phyloP scores from a whole-genome alignment of 352 stramenopile genomes.

The Globisporangium cystogenes region DNA sequence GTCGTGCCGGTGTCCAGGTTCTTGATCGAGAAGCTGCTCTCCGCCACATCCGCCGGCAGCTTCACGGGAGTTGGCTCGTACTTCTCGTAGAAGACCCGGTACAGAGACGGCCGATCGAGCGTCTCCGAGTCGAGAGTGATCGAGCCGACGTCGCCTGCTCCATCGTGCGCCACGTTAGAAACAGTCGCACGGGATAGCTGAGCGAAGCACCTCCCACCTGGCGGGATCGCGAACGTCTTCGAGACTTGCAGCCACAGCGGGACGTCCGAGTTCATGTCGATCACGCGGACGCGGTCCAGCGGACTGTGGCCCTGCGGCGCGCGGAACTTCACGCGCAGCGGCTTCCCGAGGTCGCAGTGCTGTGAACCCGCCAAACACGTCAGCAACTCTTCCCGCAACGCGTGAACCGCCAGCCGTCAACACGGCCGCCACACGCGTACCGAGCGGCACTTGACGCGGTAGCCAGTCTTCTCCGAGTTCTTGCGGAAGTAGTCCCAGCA shows the following conservation, averaged over 20 bases:
- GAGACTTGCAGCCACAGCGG: conserved; percentile 82
- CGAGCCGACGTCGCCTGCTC: conserved; percentile 49
- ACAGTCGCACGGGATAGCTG: background rate
- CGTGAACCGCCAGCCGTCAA: too few species aligned
- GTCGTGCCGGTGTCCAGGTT: conserved; percentile 80
- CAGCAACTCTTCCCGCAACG: background rate
- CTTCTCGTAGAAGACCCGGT: conserved; percentile 86
- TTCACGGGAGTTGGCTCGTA: conserved; percentile 72
- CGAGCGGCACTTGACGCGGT: conserved; percentile 68
- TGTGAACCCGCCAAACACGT: conserved; percentile 13
- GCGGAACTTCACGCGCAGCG: conserved; percentile 72
- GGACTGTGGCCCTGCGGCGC: conserved; percentile 60
- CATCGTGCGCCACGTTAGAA: background rate
- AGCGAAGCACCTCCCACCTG: conserved; percentile 21
- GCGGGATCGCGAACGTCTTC: conserved; percentile 77
- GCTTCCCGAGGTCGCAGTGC: conserved; percentile 79
- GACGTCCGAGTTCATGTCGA: conserved; percentile 83
- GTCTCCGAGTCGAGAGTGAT: conserved; percentile 83
- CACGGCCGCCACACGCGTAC: too few species aligned
- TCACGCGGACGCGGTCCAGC: conserved; percentile 75
- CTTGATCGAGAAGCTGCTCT: conserved; percentile 72
- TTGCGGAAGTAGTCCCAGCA: conserved; percentile 77
- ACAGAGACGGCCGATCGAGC: conserved; percentile 69
- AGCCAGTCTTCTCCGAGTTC: conserved; percentile 61
- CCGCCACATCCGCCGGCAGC: conserved; percentile 39